A percentile compares a stretch with the other conserved stretches of the same genome.
These are phyloP conservation scores for Paramecium primaurelia DNA, from an alignment of 73 alveolate species.

Conservation along the genomic window DNA sequence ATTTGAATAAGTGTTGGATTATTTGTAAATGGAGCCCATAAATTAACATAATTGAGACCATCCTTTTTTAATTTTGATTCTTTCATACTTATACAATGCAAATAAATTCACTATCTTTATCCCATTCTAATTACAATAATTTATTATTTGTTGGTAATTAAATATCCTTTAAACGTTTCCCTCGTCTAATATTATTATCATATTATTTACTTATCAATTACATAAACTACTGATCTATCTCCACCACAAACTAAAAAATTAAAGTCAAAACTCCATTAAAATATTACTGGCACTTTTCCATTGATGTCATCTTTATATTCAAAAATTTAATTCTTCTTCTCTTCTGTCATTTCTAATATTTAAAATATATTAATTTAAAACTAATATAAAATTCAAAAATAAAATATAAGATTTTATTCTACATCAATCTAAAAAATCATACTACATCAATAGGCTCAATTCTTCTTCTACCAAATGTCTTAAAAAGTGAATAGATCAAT, in stretches of 20 bases:
- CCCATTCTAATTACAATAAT: constrained; percentile 91
- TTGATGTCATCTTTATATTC: constrained; percentile 50
- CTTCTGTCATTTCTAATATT: too few relatives aligned
- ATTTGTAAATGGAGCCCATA: constrained; percentile 68
- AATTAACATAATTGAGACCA: constrained; percentile 3
- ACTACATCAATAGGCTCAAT: background rate
- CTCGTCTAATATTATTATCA: constrained; percentile 61
- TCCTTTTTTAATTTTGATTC: constrained; percentile 23
- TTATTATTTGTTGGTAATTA: constrained; percentile 77
- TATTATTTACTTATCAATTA: constrained; percentile 36
- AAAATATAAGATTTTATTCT: background rate
- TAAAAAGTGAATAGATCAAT: background rate
- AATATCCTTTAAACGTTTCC: constrained; percentile 84
- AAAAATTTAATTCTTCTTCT: background rate
- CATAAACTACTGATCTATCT: constrained; percentile 38
- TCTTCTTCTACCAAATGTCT: background rate
- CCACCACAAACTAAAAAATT: constrained; percentile 57
- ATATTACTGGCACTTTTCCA: constrained; percentile 47
- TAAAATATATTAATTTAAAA: background rate
- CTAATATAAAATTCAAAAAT: background rate
- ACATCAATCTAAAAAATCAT: background rate
- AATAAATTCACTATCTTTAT: constrained; percentile 93
- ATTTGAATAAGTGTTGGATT: constrained; percentile 51
- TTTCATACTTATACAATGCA: constrained; percentile 86
- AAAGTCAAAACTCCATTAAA: constrained; percentile 58